Conservation (phyloP, 805 yeast species). For the Candida methanosorbosa region DNA sequence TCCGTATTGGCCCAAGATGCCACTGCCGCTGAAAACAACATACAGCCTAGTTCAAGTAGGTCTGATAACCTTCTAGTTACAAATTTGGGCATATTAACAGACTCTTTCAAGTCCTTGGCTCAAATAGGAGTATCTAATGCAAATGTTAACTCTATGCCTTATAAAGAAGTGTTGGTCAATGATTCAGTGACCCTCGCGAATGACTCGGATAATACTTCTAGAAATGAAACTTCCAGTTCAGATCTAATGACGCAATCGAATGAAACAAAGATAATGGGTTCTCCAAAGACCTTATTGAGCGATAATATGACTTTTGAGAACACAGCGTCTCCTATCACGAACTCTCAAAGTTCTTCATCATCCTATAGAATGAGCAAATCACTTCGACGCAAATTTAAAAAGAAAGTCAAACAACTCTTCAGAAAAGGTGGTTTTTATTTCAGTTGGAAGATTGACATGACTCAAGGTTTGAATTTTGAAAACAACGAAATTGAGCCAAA, state of each 20-base stretch:
- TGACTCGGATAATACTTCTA: too few relatives aligned
- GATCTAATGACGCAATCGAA: too few relatives aligned
- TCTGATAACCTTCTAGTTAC: constrained; percentile 11
- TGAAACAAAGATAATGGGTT: too few relatives aligned
- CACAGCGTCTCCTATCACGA: too few relatives aligned
- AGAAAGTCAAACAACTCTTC: constrained; percentile 8
- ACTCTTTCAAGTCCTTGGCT: constrained; percentile 13
- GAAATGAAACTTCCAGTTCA: too few relatives aligned
- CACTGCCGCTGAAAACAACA: background rate
- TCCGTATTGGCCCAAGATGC: constrained; percentile 2
- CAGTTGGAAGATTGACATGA: constrained; percentile 9
- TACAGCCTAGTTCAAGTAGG: too few relatives aligned
- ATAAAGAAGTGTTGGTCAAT: too few relatives aligned
- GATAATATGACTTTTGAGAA: too few relatives aligned
- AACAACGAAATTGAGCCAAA: background rate
- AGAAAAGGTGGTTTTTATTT: constrained; percentile 15
- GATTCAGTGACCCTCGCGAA: too few relatives aligned
- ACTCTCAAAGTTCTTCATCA: too few relatives aligned
- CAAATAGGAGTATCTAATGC: constrained; percentile 8
- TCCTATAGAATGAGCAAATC: constrained; percentile 5
- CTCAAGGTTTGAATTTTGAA: constrained; percentile 1
- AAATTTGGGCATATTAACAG: constrained; percentile 11
- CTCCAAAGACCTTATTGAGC: too few relatives aligned
- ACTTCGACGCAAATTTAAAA: constrained; percentile 7
- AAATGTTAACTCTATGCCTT: constrained; percentile 3